Percentiles rank a stretch among this genome's conserved stretches.
These are phyloP conservation scores for Chaetomium sp. DNA, from an alignment of 2,329 filamentous ascomycete genomes.

Conservation along the genomic window DNA sequence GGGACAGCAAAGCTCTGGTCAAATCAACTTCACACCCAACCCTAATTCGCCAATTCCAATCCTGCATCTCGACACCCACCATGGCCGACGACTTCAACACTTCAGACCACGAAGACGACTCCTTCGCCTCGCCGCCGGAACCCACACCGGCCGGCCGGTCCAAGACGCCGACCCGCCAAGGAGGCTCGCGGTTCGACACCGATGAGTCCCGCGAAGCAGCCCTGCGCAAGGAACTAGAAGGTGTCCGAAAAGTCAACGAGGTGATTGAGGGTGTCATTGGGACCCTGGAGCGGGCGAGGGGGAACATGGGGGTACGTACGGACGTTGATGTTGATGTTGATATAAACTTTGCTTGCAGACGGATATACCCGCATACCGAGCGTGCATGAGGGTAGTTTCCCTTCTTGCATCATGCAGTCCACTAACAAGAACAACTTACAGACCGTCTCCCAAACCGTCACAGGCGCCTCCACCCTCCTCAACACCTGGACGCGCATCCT, in stretches of 20 bases:
- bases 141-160: conserved; percentile 26
- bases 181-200: conserved; percentile 45
- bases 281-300: conserved; percentile 64
- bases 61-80: conserved; percentile 7
- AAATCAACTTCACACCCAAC: too few species aligned
- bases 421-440: conserved; percentile 28
- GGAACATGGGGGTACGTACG: conserved; percentile 65
- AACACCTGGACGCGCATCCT: conserved; percentile 96
- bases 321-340: not conserved
- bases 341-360: too few species aligned
- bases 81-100: conserved; percentile 42
- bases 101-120: conserved; percentile 33
- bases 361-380: not conserved
- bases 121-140: conserved; percentile 28
- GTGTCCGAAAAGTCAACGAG: conserved; percentile 78
- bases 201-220: conserved; percentile 66
- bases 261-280: conserved; percentile 74
- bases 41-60: not conserved
- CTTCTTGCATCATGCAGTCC: not conserved
- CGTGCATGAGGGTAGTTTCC: not conserved
- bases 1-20: not conserved
- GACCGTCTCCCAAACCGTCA: conserved; percentile 81
- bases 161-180: conserved; percentile 37
- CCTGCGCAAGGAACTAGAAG: conserved; percentile 72
- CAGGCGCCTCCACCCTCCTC: conserved; percentile 79